Evolutionary conservation across 768 basidiomycete species (phyloP), one percentile per base, ranked within the genome.

Genomic region (Cytidiella melzeri): DNA sequence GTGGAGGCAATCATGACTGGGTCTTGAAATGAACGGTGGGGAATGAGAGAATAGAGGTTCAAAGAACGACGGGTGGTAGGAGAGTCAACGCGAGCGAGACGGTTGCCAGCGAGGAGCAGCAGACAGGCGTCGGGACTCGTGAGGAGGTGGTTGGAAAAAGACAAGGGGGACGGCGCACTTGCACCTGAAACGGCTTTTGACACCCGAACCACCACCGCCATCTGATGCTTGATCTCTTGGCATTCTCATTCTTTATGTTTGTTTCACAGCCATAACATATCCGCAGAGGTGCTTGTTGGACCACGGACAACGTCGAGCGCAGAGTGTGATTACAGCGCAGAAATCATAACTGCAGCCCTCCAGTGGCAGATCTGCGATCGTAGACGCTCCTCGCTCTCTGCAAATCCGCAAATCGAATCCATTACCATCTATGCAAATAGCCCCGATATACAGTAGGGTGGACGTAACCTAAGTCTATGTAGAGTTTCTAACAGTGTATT

Each of bases 141-240:
- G 47, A 24, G 38, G 49, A 43, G 53, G 53, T 55, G 26, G 49
- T 34, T 43, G 50, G 43, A 18, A 30, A 46, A 15, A 34, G 26
- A 30, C 30, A 18, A 19, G 45, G 9, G 38, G 30, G 23, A 38
- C 28, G 23, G 21, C 34, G 36, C 46, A 38, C 15, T n/a, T n/a
- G n/a, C n/a, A n/a, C n/a, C n/a, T n/a, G n/a, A 34, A 15, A 34
- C 15, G 30, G 9, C 30, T 34, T 34, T 34, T 7, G 15, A 34
- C 30, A 34, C 7, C 30, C 30, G 30, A 15, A 34, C 9, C 30
- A 7, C 30, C 15, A 15, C 30, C 15, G 30, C 30, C 30, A 34
- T 34, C 30, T 34, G 30, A 34, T 34, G 15, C 30, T 34, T 34
- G 7, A 15, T 34, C 7, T 34, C 30, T 34, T 34, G 15, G 30